These are phyloP conservation scores for Puya raimondii DNA, from an alignment of 176 grass and related monocot genomes.

Conservation along the genomic window DNA sequence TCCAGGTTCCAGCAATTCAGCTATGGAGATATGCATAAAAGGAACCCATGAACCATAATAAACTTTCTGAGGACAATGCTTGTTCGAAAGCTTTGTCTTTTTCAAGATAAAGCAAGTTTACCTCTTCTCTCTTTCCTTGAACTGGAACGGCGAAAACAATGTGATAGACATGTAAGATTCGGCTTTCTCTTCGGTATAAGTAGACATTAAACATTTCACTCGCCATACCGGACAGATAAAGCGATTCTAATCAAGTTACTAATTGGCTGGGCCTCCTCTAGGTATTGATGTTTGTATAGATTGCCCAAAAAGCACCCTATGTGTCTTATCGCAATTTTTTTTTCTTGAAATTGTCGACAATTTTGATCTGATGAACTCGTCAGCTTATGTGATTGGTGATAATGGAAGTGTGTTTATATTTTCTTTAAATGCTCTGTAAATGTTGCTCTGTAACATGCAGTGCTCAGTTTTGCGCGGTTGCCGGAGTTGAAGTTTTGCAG, in stretches of 20 bases:
- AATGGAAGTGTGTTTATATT: neutral
- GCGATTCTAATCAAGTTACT: too few species aligned
- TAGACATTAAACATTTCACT: too few species aligned
- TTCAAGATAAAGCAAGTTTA: neutral
- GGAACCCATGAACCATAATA: slow-evolving; percentile 1
- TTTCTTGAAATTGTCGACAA: neutral
- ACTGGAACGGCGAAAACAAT: neutral
- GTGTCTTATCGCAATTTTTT: neutral
- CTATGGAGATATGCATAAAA: slow-evolving; percentile 35
- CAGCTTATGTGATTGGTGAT: neutral
- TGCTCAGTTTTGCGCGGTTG: neutral
- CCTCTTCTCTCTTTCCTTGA: neutral
- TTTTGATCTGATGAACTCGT: neutral
- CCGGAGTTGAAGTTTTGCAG: too few species aligned
- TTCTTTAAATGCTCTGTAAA: neutral
- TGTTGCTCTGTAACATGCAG: neutral
- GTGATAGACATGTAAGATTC: neutral
- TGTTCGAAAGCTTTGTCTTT: neutral
- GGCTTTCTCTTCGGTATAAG: too few species aligned
- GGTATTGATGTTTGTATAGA: too few species aligned
- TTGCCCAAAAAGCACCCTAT: too few species aligned
- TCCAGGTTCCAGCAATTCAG: slow-evolving; percentile 10
- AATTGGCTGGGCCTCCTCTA: too few species aligned
- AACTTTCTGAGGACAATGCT: neutral
- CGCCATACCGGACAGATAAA: too few species aligned